Evolutionary conservation across 2,329 filamentous ascomycete species (phyloP).

Genomic region (Lasiodiplodia citricola): DNA sequence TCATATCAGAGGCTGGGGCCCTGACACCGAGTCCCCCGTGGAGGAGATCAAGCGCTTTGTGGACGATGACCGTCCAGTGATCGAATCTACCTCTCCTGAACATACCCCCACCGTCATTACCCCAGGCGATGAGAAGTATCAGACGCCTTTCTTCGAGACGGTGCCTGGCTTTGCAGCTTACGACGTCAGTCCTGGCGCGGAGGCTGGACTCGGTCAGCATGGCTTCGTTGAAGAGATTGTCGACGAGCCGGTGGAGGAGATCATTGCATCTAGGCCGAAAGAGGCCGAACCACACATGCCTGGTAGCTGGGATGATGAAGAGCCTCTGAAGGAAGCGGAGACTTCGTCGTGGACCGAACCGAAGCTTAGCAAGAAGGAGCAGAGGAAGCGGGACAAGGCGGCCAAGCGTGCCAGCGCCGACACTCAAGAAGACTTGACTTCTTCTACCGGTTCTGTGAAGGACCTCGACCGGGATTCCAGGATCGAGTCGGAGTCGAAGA

Average conservation of each 20-base stretch:
- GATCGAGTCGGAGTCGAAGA: neutral
- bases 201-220: conserved; percentile 28
- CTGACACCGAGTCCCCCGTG: conserved; percentile 25
- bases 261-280: conserved; percentile 35
- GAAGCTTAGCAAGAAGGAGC: conserved; percentile 35
- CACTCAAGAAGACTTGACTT: conserved; percentile 31
- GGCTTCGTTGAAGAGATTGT: conserved; percentile 45
- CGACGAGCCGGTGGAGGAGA: conserved; percentile 61
- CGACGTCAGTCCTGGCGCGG: conserved; percentile 33
- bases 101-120: conserved; percentile 29
- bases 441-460: neutral
- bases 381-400: conserved; percentile 35
- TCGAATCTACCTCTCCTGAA: conserved; percentile 31
- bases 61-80: conserved; percentile 25
- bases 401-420: conserved; percentile 22
- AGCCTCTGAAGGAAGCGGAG: conserved; percentile 31
- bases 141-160: conserved; percentile 49
- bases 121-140: conserved; percentile 34
- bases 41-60: conserved; percentile 38
- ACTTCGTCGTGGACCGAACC: conserved; percentile 31
- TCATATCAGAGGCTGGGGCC: conserved; percentile 27
- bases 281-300: conserved; percentile 62
- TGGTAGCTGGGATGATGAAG: conserved; percentile 61
- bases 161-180: conserved; percentile 43
- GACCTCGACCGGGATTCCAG: conserved; percentile 6